Evolutionary conservation across 768 basidiomycete genomes (phyloP).

Genomic region (Pilatotrama ljubarskyi): DNA sequence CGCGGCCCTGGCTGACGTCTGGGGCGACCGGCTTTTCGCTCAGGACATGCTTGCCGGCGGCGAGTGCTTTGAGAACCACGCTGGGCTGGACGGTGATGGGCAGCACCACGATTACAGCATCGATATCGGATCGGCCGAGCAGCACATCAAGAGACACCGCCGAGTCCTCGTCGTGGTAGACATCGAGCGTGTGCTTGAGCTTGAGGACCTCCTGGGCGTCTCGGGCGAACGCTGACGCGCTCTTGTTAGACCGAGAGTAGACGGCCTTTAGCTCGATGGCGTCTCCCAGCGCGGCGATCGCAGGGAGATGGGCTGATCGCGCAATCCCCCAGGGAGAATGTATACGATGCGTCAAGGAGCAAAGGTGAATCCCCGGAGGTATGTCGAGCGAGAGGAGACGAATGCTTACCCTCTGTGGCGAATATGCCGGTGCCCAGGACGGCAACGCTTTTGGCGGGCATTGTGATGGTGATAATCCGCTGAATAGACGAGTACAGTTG

Average conservation of each 20-base stretch:
- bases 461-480: constrained; percentile 25
- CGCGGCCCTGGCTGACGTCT: constrained; percentile 61
- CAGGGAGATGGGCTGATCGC: constrained; percentile 73
- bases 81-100: constrained; percentile 76
- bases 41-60: constrained; percentile 84
- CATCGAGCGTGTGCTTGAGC: constrained; percentile 41
- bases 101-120: constrained; percentile 71
- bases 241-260: constrained; percentile 76
- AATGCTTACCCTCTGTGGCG: constrained; percentile 63
- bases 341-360: neutral
- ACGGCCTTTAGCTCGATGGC: constrained; percentile 60
- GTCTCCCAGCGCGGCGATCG: constrained; percentile 55
- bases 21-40: constrained; percentile 87
- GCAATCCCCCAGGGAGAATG: neutral
- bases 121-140: constrained; percentile 66
- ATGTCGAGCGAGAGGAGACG: neutral
- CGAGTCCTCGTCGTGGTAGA: constrained; percentile 58
- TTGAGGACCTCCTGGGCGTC: constrained; percentile 44
- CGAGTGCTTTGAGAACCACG: constrained; percentile 61
- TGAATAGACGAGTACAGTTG: constrained; percentile 3
- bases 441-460: constrained; percentile 58
- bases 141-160: constrained; percentile 55
- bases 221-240: constrained; percentile 52
- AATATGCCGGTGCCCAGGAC: constrained; percentile 83
- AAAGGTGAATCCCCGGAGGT: constrained; percentile 26